Evolutionary conservation across 768 basidiomycete genomes (phyloP), one percentile per base, ranked within the genome.

Genomic region (Hygrocybe punicea): DNA sequence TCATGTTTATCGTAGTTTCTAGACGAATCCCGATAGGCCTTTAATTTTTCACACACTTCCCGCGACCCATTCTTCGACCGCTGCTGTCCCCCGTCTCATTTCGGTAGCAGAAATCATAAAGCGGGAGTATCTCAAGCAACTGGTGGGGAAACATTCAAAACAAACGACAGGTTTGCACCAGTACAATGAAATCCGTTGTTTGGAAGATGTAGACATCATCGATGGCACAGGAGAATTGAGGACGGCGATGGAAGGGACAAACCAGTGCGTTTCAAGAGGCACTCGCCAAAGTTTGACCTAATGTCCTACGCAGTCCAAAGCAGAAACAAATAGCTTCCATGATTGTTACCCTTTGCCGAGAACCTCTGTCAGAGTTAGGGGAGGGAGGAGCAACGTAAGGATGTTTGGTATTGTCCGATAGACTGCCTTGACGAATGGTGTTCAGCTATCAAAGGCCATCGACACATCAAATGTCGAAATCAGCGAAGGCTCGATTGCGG

Each of bases 61-160:
- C 25, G 39, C 40, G 34, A 46, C 16, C 14, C 23, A 55, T 34
- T n/a, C 51, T 33, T 40, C 40, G 23, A 25, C 25, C 19, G 9
- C 53, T 14, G 29, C 40, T 16, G 29, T 46, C 7, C 53, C 53
- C 25, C 53, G 53, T 35, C 53, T 55, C 24, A 55, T 55, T 34
- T 55, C 53, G 17, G 53, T 55, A 13, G 44, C 44, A 39, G 53
- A 55, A 46, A 55, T 55, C 40, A 42, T 55, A 5, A 55, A 55
- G 19, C 53, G 53, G 16, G 53, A 55, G 34, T 55, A 55, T 35
- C 53, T 55, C 42, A 44, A 46, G 19, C 35, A 25, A 4, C 23
- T 42, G 11, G 19, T 2, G 11, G 16, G 19, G 17, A n/a, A 19
- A 17, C 17, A 17, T 46, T 10, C 17, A 6, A 35, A 35, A 7